Percentiles rank a stretch among this genome's conserved stretches.
Conservation (phyloP, 805 yeast species). For the Ogataea naganishii region DNA sequence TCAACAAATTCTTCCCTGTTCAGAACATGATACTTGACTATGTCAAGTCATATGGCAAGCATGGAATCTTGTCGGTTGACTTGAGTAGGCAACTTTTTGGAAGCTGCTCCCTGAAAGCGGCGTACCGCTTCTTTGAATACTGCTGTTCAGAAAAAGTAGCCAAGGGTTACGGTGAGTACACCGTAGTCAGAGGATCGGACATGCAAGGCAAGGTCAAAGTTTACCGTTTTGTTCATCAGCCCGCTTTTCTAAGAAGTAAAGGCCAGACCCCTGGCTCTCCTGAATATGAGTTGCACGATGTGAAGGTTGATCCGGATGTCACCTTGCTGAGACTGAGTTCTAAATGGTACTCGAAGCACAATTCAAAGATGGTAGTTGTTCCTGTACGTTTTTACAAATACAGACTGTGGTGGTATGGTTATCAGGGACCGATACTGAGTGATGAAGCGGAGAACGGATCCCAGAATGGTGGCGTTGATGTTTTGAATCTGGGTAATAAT, state of each 20-base stretch:
- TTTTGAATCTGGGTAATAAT: too few relatives aligned
- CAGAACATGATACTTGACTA: conserved; percentile 54
- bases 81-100: conserved; percentile 47
- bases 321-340: too few relatives aligned
- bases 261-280: too few relatives aligned
- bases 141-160: conserved; percentile 14
- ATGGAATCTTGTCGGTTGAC: conserved; percentile 56
- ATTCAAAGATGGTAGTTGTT: too few relatives aligned
- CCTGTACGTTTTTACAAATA: too few relatives aligned
- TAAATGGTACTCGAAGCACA: too few relatives aligned
- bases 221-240: conserved; percentile 51
- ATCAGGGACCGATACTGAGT: too few relatives aligned
- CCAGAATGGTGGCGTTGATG: too few relatives aligned
- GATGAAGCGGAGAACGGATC: too few relatives aligned
- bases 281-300: too few relatives aligned
- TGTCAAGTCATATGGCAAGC: conserved; percentile 28
- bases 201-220: conserved; percentile 68
- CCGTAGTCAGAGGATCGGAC: conserved; percentile 56
- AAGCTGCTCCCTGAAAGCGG: conserved; percentile 31
- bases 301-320: too few relatives aligned
- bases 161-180: conserved; percentile 15
- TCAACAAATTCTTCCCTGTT: conserved; percentile 53
- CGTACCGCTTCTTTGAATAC: conserved; percentile 6
- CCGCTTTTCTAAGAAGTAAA: conserved; percentile 26
- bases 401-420: too few relatives aligned